These are phyloP conservation scores for Rhodosporidiobolus odoratus DNA, from an alignment of 768 basidiomycete genomes.

Conservation along the genomic window DNA sequence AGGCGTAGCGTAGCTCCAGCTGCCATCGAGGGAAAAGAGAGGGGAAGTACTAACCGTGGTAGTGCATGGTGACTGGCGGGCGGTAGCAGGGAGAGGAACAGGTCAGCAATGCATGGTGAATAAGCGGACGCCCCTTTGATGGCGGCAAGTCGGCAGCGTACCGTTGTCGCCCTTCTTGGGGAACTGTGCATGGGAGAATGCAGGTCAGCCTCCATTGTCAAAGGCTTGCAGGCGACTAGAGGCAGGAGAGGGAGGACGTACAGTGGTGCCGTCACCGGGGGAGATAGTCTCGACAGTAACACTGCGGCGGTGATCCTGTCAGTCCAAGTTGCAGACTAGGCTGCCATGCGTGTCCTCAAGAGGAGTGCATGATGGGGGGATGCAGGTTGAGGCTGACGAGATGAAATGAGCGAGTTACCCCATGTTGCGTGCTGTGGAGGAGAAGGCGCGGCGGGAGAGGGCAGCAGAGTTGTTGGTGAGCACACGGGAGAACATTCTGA, in stretches of 20 bases:
- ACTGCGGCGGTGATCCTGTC: slow-evolving; percentile 42
- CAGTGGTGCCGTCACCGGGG: slow-evolving; percentile 57
- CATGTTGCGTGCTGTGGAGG: slow-evolving; percentile 17
- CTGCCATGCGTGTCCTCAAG: no score
- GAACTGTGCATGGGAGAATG: slow-evolving; percentile 47
- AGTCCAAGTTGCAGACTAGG: no score
- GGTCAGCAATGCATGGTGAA: neutral
- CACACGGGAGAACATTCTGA: slow-evolving; percentile 1
- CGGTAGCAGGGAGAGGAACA: neutral
- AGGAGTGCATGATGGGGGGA: no score
- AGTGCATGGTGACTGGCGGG: slow-evolving; percentile 62
- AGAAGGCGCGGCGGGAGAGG: slow-evolving; percentile 15
- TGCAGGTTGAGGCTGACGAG: neutral
- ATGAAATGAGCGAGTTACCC: neutral
- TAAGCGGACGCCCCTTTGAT: neutral
- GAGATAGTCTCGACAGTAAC: slow-evolving; percentile 59
- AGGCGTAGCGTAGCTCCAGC: no score
- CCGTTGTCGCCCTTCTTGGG: slow-evolving; percentile 58
- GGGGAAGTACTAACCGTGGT: no score
- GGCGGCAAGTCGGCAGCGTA: neutral
- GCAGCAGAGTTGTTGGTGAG: neutral
- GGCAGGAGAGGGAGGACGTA: neutral
- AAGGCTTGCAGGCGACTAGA: neutral
- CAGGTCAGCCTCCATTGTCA: neutral
- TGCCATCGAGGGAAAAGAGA: no score